Percentiles rank a stretch among this genome's conserved stretches.
phyloP scores from a whole-genome alignment of 108 stramenopile genomes.

The Nitzschia inconspicua region DNA sequence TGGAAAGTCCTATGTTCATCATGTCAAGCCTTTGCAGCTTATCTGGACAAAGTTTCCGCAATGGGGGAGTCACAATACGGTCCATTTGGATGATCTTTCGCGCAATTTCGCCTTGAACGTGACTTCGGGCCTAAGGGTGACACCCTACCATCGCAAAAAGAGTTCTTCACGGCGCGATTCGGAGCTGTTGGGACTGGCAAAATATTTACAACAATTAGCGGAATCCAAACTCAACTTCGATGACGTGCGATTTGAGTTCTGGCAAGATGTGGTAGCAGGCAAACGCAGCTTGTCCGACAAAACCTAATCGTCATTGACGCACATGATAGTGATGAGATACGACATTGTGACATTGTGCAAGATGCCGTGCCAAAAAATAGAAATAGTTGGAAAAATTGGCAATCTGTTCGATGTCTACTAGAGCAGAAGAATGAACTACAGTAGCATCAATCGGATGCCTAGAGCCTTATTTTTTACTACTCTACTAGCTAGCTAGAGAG shows the following conservation, averaged over 20 bases:
- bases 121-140: slow-evolving; percentile 65
- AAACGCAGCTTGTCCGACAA: no score
- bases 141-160: slow-evolving; percentile 76
- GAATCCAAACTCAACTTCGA: slow-evolving; percentile 50
- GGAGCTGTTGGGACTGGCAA: slow-evolving; percentile 52
- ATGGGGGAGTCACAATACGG: slow-evolving; percentile 84
- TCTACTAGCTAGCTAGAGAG: no score
- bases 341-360: no score
- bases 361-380: no score
- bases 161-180: slow-evolving; percentile 28
- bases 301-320: neutral
- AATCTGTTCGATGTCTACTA: no score
- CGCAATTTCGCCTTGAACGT: slow-evolving; percentile 95
- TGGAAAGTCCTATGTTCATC: slow-evolving; percentile 62
- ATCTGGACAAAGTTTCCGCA: slow-evolving; percentile 93
- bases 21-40: slow-evolving; percentile 95
- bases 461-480: no score
- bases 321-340: neutral
- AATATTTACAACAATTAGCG: slow-evolving; percentile 62
- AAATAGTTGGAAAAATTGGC: no score
- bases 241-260: slow-evolving; percentile 54
- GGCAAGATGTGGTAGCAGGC: slow-evolving; percentile 69
- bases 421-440: no score
- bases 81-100: slow-evolving; percentile 92
- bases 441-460: no score